Evolutionary conservation across 2,329 filamentous ascomycete genomes (phyloP), one percentile per base, ranked within the genome.

Genomic region (Apiospora marii): DNA sequence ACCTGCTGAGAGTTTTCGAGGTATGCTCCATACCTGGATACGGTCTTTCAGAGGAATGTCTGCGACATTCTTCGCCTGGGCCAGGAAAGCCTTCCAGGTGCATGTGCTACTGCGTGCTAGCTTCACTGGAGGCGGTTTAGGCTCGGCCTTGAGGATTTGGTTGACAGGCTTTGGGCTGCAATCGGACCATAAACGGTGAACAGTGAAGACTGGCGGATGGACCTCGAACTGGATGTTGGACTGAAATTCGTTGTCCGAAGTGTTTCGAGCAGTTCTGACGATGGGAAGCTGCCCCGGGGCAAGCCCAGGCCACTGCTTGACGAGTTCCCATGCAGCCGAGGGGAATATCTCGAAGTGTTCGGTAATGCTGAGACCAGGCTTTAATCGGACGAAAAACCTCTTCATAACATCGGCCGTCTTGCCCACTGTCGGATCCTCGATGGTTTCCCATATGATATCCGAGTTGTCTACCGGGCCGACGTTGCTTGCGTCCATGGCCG

Each of bases 381-480:
- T 93, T 64, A 98, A 86, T 3, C 93, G 91, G 44, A 96, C 89
- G 78, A 95, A 97, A 22, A 87, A 84, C 19, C 84, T 82, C 68
- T 84, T 79, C 64, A 80, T 75, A 10, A 75, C 51, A 67, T 77
- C 74, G 27, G 74, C 72, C n/a, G 77, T 74, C 24, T 81, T 80
- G 13, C 79, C 79, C 30, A 80, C 77, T 58, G 75, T 78, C 69
- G 85, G 83, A 73, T 90, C 87, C 69, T 81, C 82, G 72, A 91
- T 84, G 48, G 87, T 86, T 74, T 91, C 87, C 73, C 91, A 85
- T 70, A 95, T 90, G 73, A 98, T 91, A 79, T 95, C 93, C 0
- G 93, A 91, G 80, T 98, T 98, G 85, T 98, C 94, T 44, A 98
- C 89, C 0, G 94, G 93, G 1, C 95, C 95, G 72, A 96, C 88